Conservation (phyloP, 768 basidiomycete species). For the Amanita phalloides region DNA sequence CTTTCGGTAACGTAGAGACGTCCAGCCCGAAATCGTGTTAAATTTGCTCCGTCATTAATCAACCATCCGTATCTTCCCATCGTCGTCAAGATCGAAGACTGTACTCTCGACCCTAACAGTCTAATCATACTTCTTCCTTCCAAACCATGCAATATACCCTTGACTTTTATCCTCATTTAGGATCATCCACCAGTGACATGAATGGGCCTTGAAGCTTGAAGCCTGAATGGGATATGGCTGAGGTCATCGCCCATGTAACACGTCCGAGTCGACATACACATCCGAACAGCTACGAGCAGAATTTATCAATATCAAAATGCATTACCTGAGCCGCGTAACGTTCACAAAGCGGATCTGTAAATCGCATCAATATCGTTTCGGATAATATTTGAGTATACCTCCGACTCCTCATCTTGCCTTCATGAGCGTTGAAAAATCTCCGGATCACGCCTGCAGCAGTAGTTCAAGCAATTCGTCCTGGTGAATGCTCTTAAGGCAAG, state of each 20-base stretch:
- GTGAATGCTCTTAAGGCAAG: no score
- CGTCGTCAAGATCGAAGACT: no score
- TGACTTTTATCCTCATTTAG: conserved; percentile 51
- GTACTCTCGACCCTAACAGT: no score
- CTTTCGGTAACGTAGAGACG: no score
- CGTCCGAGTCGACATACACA: conserved; percentile 26
- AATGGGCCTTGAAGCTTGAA: conserved; percentile 34
- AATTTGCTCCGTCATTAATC: no score
- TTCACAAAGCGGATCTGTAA: conserved; percentile 35
- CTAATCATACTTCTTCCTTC: conserved; percentile 27
- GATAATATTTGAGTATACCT: not conserved
- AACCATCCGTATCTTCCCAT: conserved; percentile 19
- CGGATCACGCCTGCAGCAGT: no score
- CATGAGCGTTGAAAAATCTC: no score
- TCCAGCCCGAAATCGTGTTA: no score
- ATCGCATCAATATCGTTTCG: not conserved
- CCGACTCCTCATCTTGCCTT: no score
- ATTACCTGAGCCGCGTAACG: conserved; percentile 29
- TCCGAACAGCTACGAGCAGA: conserved; percentile 33
- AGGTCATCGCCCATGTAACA: not conserved
- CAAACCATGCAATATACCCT: conserved; percentile 46
- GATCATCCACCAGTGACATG: conserved; percentile 45
- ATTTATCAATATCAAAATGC: not conserved
- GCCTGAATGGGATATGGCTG: conserved; percentile 32
- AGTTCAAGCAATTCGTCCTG: no score